A percentile compares a stretch with the other conserved stretches of the same genome.
Conservation (phyloP, 768 basidiomycete species). For the Tylopilus cervinicoccineus region DNA sequence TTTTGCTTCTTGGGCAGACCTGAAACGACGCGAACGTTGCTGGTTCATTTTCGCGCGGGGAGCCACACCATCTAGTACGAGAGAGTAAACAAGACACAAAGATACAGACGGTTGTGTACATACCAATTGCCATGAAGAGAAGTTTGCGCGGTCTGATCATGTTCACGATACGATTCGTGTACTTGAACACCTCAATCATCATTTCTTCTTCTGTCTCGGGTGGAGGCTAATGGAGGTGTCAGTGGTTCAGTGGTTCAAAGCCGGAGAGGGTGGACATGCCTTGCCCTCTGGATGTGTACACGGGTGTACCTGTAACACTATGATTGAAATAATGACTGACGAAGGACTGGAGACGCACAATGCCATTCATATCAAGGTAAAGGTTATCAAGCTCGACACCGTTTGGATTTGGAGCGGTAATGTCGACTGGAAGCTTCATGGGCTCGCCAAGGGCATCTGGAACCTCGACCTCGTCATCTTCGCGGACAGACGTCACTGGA, state of each 20-base stretch:
- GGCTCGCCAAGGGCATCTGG: constrained; percentile 62
- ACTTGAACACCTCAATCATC: constrained; percentile 97
- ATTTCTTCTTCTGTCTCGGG: constrained; percentile 98
- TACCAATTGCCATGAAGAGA: constrained; percentile 98
- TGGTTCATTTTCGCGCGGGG: constrained; percentile 99
- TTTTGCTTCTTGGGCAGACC: constrained; percentile 90
- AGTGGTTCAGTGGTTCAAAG: not conserved
- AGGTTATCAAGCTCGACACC: constrained; percentile 93
- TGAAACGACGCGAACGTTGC: constrained; percentile 94
- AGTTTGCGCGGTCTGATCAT: constrained; percentile 95
- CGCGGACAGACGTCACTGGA: constrained; percentile 71
- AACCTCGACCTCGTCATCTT: constrained; percentile 77
- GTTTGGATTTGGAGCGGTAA: constrained; percentile 85
- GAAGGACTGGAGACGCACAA: constrained; percentile 47
- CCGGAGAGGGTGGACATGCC: constrained; percentile 36
- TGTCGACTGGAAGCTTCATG: constrained; percentile 74
- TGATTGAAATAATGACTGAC: not conserved
- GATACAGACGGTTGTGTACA: constrained; percentile 21
- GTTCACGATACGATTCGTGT: constrained; percentile 95
- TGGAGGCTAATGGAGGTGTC: constrained; percentile 56
- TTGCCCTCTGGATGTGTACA: constrained; percentile 99
- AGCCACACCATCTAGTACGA: constrained; percentile 80
- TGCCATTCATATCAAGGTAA: constrained; percentile 99
- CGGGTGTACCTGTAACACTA: constrained; percentile 73
- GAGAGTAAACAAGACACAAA: not conserved